Percentiles rank a stretch among this genome's conserved stretches.
Conservation (phyloP, 1,139 yeast species). For the Suhomyces bokatorum region DNA sequence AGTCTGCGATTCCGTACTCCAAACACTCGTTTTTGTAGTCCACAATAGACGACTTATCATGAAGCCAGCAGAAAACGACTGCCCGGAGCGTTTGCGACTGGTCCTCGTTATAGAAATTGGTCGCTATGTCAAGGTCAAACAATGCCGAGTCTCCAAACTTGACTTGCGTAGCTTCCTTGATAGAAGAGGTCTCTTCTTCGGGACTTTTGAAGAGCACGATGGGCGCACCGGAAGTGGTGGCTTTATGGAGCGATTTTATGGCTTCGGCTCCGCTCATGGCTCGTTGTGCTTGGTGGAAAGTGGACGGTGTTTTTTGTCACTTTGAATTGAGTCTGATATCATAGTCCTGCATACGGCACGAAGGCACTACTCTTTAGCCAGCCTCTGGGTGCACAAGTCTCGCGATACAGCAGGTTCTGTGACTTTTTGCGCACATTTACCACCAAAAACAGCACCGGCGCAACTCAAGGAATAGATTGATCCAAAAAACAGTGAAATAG, state of each 20-base stretch:
- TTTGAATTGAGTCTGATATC: neutral
- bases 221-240: conserved; percentile 27
- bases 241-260: conserved; percentile 18
- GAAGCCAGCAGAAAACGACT: conserved; percentile 79
- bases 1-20: conserved; percentile 61
- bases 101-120: conserved; percentile 60
- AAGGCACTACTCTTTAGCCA: neutral
- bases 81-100: conserved; percentile 55
- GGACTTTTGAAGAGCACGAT: conserved; percentile 26
- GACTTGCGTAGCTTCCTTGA: conserved; percentile 40
- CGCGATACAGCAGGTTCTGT: neutral
- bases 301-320: neutral
- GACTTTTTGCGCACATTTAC: neutral
- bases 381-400: neutral
- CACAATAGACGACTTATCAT: conserved; percentile 72
- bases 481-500: no score
- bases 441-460: no score
- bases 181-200: conserved; percentile 22
- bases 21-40: conserved; percentile 80
- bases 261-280: conserved; percentile 15
- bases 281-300: neutral
- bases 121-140: conserved; percentile 43
- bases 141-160: conserved; percentile 28
- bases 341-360: conserved; percentile 6
- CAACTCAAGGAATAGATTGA: no score